These are phyloP conservation scores for Annona squamosa DNA, from an alignment of 164 flowering plant genomes.

Conservation along the genomic window DNA sequence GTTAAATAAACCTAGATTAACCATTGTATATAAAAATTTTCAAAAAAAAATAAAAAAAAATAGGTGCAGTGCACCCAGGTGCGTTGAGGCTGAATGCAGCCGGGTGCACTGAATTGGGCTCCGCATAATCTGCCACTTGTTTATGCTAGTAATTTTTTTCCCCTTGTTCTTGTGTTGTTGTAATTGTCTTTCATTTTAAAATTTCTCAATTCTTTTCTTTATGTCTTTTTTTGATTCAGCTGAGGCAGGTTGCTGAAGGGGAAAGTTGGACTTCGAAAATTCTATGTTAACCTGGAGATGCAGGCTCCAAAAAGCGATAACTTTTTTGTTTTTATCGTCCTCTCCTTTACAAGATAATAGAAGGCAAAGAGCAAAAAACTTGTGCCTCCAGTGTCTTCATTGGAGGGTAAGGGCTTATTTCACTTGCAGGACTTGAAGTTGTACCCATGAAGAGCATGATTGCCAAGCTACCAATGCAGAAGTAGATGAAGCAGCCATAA, in stretches of 20 bases:
- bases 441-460: conserved; percentile 71
- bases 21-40: no score
- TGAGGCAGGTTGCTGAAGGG: neutral
- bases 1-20: no score
- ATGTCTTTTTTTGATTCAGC: neutral
- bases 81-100: no score
- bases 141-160: no score
- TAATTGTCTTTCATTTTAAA: no score
- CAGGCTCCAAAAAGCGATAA: conserved; percentile 1
- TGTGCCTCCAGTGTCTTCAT: conserved; percentile 31
- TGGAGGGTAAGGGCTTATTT: conserved; percentile 12
- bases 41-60: no score
- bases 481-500: conserved; percentile 72
- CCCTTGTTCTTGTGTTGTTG: neutral
- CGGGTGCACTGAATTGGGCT: no score
- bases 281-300: neutral
- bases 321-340: neutral
- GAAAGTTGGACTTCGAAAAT: neutral
- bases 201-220: no score
- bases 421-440: conserved; percentile 18
- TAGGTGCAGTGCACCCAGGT: no score
- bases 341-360: conserved; percentile 6
- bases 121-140: no score
- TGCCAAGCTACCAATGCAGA: conserved; percentile 61
- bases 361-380: conserved; percentile 4